phyloP scores from a whole-genome alignment of 768 basidiomycete species.

The Gautieria morchelliformis region DNA sequence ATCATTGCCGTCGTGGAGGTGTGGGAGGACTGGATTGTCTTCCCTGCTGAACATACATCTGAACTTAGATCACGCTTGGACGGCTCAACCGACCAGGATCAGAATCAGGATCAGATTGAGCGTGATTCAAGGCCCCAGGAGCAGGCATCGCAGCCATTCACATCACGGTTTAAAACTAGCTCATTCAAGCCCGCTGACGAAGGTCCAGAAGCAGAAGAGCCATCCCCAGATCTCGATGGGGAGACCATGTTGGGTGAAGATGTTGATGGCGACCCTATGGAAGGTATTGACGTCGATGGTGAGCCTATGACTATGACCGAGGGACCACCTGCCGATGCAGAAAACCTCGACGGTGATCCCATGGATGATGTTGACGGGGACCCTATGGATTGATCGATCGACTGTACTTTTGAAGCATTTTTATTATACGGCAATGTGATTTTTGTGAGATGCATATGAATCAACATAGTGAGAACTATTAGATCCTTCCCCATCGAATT shows the following conservation, averaged over 20 bases:
- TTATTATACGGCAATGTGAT: not conserved
- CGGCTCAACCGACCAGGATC: conserved; percentile 33
- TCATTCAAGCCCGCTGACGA: conserved; percentile 63
- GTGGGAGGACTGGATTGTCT: conserved; percentile 99
- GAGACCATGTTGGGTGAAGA: conserved; percentile 34
- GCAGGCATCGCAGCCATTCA: conserved; percentile 25
- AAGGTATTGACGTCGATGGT: conserved; percentile 43
- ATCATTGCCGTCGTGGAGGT: conserved; percentile 84
- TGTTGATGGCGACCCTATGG: conserved; percentile 33
- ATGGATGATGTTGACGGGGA: conserved; percentile 34
- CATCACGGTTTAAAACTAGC: conserved; percentile 67
- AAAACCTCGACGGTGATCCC: conserved; percentile 41
- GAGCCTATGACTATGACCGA: conserved; percentile 25
- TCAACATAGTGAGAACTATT: not conserved
- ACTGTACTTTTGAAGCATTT: conserved; percentile 1
- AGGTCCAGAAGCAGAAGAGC: conserved; percentile 29
- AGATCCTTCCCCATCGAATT: not conserved
- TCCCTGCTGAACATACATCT: conserved; percentile 75
- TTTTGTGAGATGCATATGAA: conserved; percentile 4
- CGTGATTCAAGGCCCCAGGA: conserved; percentile 15
- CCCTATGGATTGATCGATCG: conserved; percentile 39
- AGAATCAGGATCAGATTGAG: conserved; percentile 14
- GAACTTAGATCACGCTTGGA: conserved; percentile 70
- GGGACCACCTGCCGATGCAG: conserved; percentile 22
- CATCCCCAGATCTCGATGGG: conserved; percentile 22